Conservation (phyloP, 2,329 filamentous ascomycete genomes). For the Aspergillus sp. region DNA sequence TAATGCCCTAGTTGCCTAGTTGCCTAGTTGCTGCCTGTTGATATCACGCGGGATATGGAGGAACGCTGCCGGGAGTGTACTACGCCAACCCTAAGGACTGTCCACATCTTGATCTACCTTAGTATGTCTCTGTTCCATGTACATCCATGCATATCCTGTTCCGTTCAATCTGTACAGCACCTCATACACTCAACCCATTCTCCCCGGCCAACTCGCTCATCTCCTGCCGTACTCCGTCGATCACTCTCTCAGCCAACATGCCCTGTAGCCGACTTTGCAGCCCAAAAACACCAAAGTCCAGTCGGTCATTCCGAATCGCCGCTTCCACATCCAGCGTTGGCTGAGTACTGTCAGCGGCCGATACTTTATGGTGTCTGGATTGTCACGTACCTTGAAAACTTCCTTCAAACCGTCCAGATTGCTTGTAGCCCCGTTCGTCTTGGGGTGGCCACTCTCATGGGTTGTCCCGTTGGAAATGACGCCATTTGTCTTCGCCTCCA, state of each 20-base stretch:
- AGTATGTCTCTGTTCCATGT: too few species aligned
- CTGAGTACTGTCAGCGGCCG: slow-evolving; percentile 20
- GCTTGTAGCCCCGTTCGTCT: not conserved
- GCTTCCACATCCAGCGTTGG: slow-evolving; percentile 49
- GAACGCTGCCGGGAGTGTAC: too few species aligned
- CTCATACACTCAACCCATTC: not conserved
- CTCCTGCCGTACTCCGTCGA: slow-evolving; percentile 11
- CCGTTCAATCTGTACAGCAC: too few species aligned
- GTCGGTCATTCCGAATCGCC: slow-evolving; percentile 37
- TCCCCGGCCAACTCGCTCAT: slow-evolving; percentile 1
- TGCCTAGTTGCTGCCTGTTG: too few species aligned
- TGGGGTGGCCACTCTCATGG: not conserved
- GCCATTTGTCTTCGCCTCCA: not conserved
- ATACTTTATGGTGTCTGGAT: not conserved
- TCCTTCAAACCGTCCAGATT: slow-evolving; percentile 3
- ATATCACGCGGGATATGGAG: too few species aligned
- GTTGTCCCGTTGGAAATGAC: not conserved
- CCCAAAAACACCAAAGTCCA: slow-evolving; percentile 48
- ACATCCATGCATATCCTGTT: too few species aligned
- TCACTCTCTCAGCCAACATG: slow-evolving; percentile 6
- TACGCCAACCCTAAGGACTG: too few species aligned
- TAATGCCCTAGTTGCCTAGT: too few species aligned
- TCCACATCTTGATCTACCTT: too few species aligned
- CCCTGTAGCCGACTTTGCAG: slow-evolving; percentile 20
- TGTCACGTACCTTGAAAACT: slow-evolving; percentile 11